Conservation (phyloP, 2,329 filamentous ascomycete species). For the Talaromyces piceae region DNA sequence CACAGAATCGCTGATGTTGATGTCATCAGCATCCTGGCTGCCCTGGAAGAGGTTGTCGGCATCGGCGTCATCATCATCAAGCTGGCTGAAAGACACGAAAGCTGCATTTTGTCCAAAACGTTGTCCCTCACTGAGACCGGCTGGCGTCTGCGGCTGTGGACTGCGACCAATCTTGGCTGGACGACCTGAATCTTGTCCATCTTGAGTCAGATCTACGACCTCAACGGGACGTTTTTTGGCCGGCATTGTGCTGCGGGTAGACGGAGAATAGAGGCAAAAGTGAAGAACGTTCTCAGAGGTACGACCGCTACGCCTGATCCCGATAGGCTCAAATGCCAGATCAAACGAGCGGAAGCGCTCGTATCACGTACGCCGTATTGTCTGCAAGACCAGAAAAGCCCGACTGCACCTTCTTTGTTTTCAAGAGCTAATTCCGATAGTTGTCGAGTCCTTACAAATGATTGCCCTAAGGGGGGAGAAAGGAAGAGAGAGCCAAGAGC, state of each 20-base stretch:
- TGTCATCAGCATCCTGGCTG: slow-evolving; percentile 29
- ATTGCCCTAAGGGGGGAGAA: too few relatives aligned
- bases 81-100: slow-evolving; percentile 23
- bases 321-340: too few relatives aligned
- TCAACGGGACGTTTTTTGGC: slow-evolving; percentile 12
- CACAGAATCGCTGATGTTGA: slow-evolving; percentile 25
- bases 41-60: slow-evolving; percentile 26
- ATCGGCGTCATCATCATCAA: slow-evolving; percentile 31
- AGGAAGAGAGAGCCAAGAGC: too few relatives aligned
- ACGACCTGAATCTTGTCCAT: slow-evolving; percentile 14
- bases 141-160: background rate
- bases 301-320: too few relatives aligned
- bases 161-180: slow-evolving; percentile 11
- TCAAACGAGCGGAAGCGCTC: too few relatives aligned
- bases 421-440: too few relatives aligned
- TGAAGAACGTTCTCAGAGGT: background rate
- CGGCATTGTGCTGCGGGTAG: background rate
- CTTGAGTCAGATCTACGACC: slow-evolving; percentile 22
- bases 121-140: slow-evolving; percentile 15
- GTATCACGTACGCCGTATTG: too few relatives aligned
- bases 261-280: background rate
- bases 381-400: too few relatives aligned
- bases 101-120: slow-evolving; percentile 22
- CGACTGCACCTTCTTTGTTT: too few relatives aligned
- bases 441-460: too few relatives aligned